Percentiles rank a stretch among this genome's conserved stretches.
These are phyloP conservation scores for Colletotrichum aenigma DNA, from an alignment of 2,329 filamentous ascomycete species.

Conservation along the genomic window DNA sequence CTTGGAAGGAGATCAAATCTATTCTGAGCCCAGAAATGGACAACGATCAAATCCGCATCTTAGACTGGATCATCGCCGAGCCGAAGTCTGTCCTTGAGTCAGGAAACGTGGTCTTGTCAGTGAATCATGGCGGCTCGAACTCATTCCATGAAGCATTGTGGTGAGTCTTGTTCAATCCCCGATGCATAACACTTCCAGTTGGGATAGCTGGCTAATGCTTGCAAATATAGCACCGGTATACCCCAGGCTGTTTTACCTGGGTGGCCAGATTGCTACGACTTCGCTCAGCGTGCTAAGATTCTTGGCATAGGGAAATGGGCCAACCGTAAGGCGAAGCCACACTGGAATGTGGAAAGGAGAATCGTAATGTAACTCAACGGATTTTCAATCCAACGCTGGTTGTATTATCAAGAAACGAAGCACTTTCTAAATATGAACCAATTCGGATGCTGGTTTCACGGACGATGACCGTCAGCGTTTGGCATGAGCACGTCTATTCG, in stretches of 20 bases:
- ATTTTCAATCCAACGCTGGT: no score
- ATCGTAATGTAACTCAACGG: not conserved
- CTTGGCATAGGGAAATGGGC: constrained; percentile 20
- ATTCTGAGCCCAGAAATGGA: constrained; percentile 30
- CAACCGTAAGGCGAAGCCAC: constrained; percentile 6
- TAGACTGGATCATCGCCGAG: constrained; percentile 43
- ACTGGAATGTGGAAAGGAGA: not conserved
- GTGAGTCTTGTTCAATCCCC: constrained; percentile 22
- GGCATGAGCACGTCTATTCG: not conserved
- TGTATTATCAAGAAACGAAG: no score
- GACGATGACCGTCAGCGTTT: not conserved
- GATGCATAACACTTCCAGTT: not conserved
- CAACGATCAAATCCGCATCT: constrained; percentile 36
- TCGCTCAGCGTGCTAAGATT: not conserved
- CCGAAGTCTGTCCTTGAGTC: constrained; percentile 39
- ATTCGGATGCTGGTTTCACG: no score
- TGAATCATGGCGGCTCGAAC: constrained; percentile 53
- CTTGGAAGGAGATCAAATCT: constrained; percentile 18
- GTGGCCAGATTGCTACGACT: constrained; percentile 14
- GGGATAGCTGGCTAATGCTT: not conserved
- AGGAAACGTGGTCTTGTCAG: constrained; percentile 40
- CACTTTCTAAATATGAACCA: no score
- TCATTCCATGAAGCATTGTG: constrained; percentile 42
- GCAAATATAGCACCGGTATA: not conserved
- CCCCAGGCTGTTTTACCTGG: constrained; percentile 1